phyloP scores from a whole-genome alignment of 805 yeast species.

The Ascoidea rubescens region DNA sequence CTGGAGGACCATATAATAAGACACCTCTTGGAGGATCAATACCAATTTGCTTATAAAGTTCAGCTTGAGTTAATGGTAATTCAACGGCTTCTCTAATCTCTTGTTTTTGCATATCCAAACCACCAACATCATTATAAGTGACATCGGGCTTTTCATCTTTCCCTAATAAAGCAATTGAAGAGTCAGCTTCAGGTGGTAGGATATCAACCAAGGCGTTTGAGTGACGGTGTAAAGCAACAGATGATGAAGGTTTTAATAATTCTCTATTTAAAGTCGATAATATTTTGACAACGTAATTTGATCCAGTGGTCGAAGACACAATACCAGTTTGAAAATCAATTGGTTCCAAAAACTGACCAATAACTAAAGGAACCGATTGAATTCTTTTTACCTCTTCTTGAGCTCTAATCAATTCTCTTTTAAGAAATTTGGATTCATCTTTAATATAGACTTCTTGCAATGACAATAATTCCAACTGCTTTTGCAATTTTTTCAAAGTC shows the following conservation, averaged over 20 bases:
- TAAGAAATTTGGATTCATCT: constrained; percentile 94
- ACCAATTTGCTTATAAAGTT: constrained; percentile 92
- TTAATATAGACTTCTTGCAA: constrained; percentile 95
- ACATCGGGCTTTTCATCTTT: constrained; percentile 89
- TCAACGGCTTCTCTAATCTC: constrained; percentile 98
- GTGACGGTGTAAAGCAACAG: constrained; percentile 96
- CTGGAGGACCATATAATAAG: constrained; percentile 96
- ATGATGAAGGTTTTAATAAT: constrained; percentile 82
- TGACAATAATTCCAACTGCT: constrained; percentile 70
- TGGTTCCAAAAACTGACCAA: constrained; percentile 96
- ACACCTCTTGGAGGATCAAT: constrained; percentile 99
- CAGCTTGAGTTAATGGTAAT: constrained; percentile 90
- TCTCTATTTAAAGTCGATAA: constrained; percentile 92
- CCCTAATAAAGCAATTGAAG: constrained; percentile 87
- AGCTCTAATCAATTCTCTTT: constrained; percentile 87
- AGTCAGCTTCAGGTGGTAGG: constrained; percentile 97
- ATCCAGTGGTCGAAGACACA: constrained; percentile 94
- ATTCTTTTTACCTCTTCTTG: constrained; percentile 98
- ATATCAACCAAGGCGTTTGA: constrained; percentile 96
- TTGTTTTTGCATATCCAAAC: constrained; percentile 97
- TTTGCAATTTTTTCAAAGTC: constrained; percentile 76
- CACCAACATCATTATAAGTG: constrained; percentile 96
- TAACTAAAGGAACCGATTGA: constrained; percentile 93
- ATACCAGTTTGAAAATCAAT: constrained; percentile 94
- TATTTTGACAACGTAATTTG: constrained; percentile 91